Percentiles rank a stretch among this genome's conserved stretches.
Evolutionary conservation across 805 yeast genomes (phyloP).

Genomic region (Ogataea parapolymorpha): DNA sequence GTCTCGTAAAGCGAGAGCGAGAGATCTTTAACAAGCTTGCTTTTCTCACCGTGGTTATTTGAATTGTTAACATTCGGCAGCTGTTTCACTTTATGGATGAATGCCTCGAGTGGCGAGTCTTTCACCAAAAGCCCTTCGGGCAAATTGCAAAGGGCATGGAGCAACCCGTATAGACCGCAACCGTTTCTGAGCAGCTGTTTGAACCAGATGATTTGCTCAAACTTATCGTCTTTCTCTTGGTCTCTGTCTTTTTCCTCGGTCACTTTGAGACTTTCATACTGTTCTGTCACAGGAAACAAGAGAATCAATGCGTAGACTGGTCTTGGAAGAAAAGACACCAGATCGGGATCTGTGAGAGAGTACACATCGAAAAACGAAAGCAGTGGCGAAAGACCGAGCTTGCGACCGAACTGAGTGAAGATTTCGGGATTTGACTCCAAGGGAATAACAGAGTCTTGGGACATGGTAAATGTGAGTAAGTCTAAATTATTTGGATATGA

Average conservation of each 20-base stretch:
- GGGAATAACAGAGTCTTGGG: constrained; percentile 59
- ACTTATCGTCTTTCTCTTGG: constrained; percentile 27
- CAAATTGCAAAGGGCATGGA: constrained; percentile 55
- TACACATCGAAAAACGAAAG: constrained; percentile 75
- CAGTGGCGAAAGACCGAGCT: constrained; percentile 61
- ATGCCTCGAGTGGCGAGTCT: constrained; percentile 30
- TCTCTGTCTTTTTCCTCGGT: constrained; percentile 23
- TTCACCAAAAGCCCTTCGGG: constrained; percentile 43
- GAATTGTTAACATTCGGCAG: constrained; percentile 17
- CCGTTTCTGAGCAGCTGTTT: constrained; percentile 84
- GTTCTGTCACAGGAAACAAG: constrained; percentile 72
- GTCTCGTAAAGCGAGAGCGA: constrained; percentile 36
- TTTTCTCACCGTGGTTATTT: constrained; percentile 22
- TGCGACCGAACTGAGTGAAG: constrained; percentile 64
- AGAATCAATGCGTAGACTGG: constrained; percentile 76
- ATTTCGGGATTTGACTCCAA: constrained; percentile 88
- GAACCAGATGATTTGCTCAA: constrained; percentile 60
- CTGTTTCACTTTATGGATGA: constrained; percentile 11
- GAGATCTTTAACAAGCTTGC: constrained; percentile 27
- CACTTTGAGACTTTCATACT: constrained; percentile 51
- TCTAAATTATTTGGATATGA: background rate
- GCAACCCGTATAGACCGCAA: constrained; percentile 87
- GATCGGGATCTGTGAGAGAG: constrained; percentile 80
- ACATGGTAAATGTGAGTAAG: constrained; percentile 1
- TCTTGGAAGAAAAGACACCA: constrained; percentile 74